Percentiles rank a stretch among this genome's conserved stretches.
phyloP scores from a whole-genome alignment of 371 early-diverging fungal species.

The Mortierella sp. region DNA sequence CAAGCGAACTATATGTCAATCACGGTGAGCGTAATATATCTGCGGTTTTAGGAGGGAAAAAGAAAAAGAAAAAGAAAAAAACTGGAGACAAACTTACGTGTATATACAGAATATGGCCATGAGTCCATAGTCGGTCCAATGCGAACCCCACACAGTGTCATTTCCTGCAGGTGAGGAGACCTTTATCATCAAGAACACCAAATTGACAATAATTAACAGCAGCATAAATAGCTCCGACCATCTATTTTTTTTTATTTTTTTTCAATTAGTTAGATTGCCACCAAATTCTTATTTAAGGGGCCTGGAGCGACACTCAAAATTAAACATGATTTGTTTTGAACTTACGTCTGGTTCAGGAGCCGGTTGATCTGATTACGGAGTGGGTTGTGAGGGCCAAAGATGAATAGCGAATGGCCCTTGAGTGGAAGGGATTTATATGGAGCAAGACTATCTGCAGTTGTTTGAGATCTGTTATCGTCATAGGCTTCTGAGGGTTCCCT shows the following conservation, averaged over 20 bases:
- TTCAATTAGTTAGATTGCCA: no score
- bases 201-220: constrained; percentile 64
- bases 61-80: neutral
- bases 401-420: constrained; percentile 38
- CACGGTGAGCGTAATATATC: no score
- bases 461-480: neutral
- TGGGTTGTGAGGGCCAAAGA: constrained; percentile 41
- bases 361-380: constrained; percentile 28
- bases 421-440: constrained; percentile 10
- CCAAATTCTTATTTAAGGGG: neutral
- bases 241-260: constrained; percentile 36
- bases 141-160: constrained; percentile 61
- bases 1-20: no score
- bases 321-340: no score
- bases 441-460: neutral
- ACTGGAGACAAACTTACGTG: constrained; percentile 60
- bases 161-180: constrained; percentile 61
- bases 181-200: constrained; percentile 59
- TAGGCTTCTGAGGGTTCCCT: no score
- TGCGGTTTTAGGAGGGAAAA: neutral
- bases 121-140: constrained; percentile 69
- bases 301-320: neutral
- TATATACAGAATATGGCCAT: constrained; percentile 67
- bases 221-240: constrained; percentile 70
- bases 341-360: constrained; percentile 39